Evolutionary conservation across 2,329 filamentous ascomycete species (phyloP).

Genomic region (Arthrobotrys pseudoclavata): DNA sequence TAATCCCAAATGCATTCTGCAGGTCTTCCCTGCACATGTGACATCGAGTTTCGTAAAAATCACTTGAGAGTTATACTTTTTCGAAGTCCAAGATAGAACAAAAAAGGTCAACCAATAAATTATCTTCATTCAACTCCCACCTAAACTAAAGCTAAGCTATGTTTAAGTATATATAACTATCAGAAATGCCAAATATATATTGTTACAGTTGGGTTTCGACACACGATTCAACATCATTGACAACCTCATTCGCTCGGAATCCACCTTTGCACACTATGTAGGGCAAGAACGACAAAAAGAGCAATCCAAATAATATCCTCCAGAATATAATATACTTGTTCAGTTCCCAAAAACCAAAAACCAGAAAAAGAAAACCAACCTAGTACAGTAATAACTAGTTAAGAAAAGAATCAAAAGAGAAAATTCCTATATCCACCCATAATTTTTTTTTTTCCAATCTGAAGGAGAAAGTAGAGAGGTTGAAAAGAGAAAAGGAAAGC

Average conservation of each 20-base stretch:
- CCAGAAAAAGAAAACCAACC: constrained; percentile 2
- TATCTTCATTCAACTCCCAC: not conserved
- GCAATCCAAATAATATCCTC: constrained; percentile 1
- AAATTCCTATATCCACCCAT: constrained; percentile 40
- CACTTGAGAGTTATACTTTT: not conserved
- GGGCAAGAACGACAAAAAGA: not conserved
- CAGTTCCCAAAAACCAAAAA: constrained; percentile 29
- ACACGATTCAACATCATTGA: not conserved
- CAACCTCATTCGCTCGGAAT: not conserved
- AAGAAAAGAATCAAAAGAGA: constrained; percentile 14
- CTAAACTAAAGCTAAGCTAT: not conserved
- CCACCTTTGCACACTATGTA: not conserved
- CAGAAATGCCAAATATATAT: not conserved
- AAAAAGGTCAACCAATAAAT: too few species aligned
- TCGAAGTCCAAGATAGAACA: not conserved
- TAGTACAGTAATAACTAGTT: constrained; percentile 6
- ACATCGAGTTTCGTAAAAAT: too few species aligned
- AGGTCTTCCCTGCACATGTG: too few species aligned
- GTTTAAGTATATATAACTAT: not conserved
- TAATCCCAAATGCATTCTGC: not conserved
- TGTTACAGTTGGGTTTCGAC: constrained; percentile 1
- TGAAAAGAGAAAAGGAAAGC: not conserved
- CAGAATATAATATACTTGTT: constrained; percentile 39
- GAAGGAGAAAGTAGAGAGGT: constrained; percentile 14
- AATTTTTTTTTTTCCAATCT: not conserved